Conservation (phyloP, 306 rosid species). For the Cercis canadensis region DNA sequence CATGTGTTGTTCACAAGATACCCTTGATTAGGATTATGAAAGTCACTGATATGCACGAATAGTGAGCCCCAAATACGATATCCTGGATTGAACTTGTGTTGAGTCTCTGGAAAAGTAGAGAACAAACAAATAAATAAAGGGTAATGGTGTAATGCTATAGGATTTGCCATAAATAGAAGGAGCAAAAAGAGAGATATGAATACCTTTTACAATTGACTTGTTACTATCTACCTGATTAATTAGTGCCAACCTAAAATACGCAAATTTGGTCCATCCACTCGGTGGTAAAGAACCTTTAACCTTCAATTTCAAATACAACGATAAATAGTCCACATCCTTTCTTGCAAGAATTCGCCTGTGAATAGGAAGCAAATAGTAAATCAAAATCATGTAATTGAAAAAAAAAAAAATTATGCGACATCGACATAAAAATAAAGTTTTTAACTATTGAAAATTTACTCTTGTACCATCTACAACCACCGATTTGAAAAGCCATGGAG, state of each 20-base stretch:
- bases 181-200: not conserved
- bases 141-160: no score
- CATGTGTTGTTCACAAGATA: constrained; percentile 61
- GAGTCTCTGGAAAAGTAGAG: constrained; percentile 52
- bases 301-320: constrained; percentile 8
- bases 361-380: no score
- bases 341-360: constrained; percentile 29
- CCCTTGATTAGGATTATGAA: constrained; percentile 57
- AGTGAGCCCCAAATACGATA: constrained; percentile 73
- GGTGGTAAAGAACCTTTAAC: constrained; percentile 3
- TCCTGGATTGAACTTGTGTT: constrained; percentile 70
- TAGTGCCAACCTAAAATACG: constrained; percentile 6
- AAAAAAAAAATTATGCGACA: no score
- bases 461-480: constrained; percentile 19
- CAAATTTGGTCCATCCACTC: constrained; percentile 9
- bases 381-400: no score
- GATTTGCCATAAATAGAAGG: not conserved
- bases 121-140: no score
- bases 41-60: constrained; percentile 66
- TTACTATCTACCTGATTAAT: constrained; percentile 9
- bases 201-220: constrained; percentile 12
- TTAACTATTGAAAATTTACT: no score
- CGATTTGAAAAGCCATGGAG: constrained; percentile 25
- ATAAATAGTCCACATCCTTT: constrained; percentile 22
- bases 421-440: no score